Evolutionary conservation across 1,284 basidiomycete genomes (phyloP), one percentile per base, ranked within the genome.

Genomic region (Inonotus obliquus): DNA sequence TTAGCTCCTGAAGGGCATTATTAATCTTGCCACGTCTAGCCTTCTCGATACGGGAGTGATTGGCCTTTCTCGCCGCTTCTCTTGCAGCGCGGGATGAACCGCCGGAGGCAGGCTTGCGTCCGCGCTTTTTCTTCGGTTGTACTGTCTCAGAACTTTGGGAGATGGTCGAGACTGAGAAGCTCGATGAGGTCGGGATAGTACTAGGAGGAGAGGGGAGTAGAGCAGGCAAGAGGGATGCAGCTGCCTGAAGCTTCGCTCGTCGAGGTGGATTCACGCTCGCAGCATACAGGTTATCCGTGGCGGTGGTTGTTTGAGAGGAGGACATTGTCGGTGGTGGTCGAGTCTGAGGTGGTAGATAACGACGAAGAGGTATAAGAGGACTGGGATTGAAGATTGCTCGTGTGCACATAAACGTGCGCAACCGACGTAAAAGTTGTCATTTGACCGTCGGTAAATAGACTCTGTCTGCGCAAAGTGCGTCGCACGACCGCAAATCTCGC

Each of bases 41-140:
- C 68, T 92, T 91, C 74, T 92, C 90, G 71, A 92, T 92, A 61
- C 91, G 85, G 10, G 87, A 90, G 68, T 92, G 90, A 71, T 91
- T 91, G 49, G 90, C 81, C 70, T 91, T 89, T 62, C 90, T 85
- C 73, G 87, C 85, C 1, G 87, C 82, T 72, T 91, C 88, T 58
- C 89, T 80, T 35, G 87, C 87, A 5, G 83, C 80, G 63, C 87
- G 86, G 13, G 88, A 87, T 54, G 87, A 71, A 4, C 83, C 84
- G 0, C 53, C 54, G 13, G 23, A n/a, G 23, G 47, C 39, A 7
- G 87, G 86, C 69, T 87, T 89, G 60, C 88, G 83, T 11, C 87
- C 87, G 23, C 88, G 83, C 63, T 83, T 86, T 61, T 74, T 74
- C 2, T 25, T 29, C 19, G 57, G 45, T 17, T 53, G 67, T 17